These are phyloP conservation scores for Monosporascus sp. DNA, from an alignment of 2,329 filamentous ascomycete species.

Conservation along the genomic window DNA sequence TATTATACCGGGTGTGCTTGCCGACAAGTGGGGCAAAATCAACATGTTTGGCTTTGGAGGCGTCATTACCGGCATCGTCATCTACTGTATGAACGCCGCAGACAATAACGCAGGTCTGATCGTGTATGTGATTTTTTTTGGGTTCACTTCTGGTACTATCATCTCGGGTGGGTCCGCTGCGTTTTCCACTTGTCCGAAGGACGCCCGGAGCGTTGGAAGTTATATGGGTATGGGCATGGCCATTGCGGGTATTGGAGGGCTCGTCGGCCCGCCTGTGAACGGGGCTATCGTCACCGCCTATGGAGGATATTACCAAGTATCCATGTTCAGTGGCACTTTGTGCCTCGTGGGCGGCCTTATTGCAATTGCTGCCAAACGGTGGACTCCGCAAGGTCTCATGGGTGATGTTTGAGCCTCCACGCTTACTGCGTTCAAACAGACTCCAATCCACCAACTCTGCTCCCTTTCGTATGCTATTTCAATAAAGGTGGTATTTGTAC, in stretches of 20 bases:
- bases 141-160: conserved; percentile 37
- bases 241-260: conserved; percentile 34
- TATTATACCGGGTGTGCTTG: conserved; percentile 52
- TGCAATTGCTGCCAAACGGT: conserved; percentile 28
- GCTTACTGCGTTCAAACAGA: too few species aligned
- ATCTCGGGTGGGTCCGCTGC: conserved; percentile 39
- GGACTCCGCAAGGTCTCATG: conserved; percentile 30
- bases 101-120: conserved; percentile 27
- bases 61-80: conserved; percentile 26
- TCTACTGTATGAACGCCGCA: conserved; percentile 32
- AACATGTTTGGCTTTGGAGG: conserved; percentile 35
- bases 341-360: conserved; percentile 30
- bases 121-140: conserved; percentile 31
- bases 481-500: too few species aligned
- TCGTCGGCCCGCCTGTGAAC: conserved; percentile 43
- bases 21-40: conserved; percentile 51
- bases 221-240: conserved; percentile 48
- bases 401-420: conserved; percentile 21
- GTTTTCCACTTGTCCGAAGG: conserved; percentile 34
- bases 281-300: conserved; percentile 37
- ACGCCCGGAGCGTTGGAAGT: conserved; percentile 50
- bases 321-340: conserved; percentile 20
- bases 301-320: conserved; percentile 30
- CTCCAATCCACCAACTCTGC: too few species aligned
- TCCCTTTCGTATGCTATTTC: too few species aligned